phyloP scores from a whole-genome alignment of 2,329 filamentous ascomycete species.

The Ilyonectria sp. region DNA sequence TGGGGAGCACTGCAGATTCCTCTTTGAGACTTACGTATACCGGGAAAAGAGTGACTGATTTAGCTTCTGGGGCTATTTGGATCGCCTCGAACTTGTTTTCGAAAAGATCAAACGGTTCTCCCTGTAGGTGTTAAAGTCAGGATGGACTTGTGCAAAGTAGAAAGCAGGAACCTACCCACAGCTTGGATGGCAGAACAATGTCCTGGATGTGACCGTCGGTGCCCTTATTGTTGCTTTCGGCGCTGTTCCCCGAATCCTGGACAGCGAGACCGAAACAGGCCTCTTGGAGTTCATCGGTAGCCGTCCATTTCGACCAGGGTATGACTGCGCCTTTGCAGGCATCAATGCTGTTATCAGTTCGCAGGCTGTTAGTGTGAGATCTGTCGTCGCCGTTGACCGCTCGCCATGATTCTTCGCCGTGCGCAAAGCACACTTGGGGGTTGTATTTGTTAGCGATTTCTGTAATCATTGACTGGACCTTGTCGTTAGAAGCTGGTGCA shows the following conservation, averaged over 20 bases:
- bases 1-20: not conserved
- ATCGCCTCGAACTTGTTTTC: not conserved
- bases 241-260: not conserved
- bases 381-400: not conserved
- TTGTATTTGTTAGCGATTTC: not conserved
- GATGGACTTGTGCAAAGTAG: not conserved
- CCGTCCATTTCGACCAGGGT: not conserved
- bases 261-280: not conserved
- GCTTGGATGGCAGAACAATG: constrained; percentile 1
- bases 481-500: not conserved
- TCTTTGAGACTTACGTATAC: not conserved
- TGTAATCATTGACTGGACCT: not conserved
- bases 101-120: not conserved
- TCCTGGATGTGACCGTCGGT: not conserved
- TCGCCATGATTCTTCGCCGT: not conserved
- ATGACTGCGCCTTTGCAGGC: not conserved
- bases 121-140: not conserved
- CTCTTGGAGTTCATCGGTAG: not conserved
- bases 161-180: not conserved
- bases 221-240: not conserved
- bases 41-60: constrained; percentile 1
- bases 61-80: not conserved
- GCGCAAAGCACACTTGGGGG: not conserved
- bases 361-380: not conserved
- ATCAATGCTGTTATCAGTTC: constrained; percentile 1